Conservation (phyloP, 306 rosid genomes). For the Ziziphus jujuba region DNA sequence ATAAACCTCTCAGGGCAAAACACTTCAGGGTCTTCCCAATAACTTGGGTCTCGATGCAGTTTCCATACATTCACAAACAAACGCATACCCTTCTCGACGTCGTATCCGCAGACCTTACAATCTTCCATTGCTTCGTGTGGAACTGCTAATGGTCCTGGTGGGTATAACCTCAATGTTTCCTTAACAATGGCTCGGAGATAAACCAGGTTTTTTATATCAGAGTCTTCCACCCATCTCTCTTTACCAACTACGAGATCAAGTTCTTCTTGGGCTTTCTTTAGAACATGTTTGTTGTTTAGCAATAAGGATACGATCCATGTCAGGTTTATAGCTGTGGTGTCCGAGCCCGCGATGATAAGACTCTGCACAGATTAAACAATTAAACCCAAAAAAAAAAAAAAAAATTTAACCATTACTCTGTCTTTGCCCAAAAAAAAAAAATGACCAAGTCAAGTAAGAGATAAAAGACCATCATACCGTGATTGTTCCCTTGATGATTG, state of each 20-base stretch:
- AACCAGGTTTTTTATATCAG: slow-evolving; percentile 34
- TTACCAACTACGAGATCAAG: slow-evolving; percentile 40
- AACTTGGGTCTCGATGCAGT: slow-evolving; percentile 51
- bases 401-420: no score
- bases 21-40: slow-evolving; percentile 44
- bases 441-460: neutral
- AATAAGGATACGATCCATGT: slow-evolving; percentile 50
- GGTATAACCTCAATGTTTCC: slow-evolving; percentile 53
- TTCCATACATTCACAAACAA: slow-evolving; percentile 55
- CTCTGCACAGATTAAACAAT: slow-evolving; percentile 31
- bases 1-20: slow-evolving; percentile 59
- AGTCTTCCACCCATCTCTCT: slow-evolving; percentile 41
- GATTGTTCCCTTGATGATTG: slow-evolving; percentile 44
- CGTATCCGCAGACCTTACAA: slow-evolving; percentile 33
- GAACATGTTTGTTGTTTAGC: slow-evolving; percentile 31
- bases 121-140: slow-evolving; percentile 63
- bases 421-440: no score
- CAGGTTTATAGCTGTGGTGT: slow-evolving; percentile 46
- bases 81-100: slow-evolving; percentile 47
- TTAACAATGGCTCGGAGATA: slow-evolving; percentile 55
- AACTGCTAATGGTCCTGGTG: slow-evolving; percentile 47
- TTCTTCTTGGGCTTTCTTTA: slow-evolving; percentile 55
- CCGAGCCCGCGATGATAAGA: slow-evolving; percentile 56
- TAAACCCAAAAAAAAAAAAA: no score
- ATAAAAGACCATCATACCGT: slow-evolving; percentile 8